Evolutionary conservation across 1,284 basidiomycete species (phyloP).

Genomic region (Ceratobasidium sp.): DNA sequence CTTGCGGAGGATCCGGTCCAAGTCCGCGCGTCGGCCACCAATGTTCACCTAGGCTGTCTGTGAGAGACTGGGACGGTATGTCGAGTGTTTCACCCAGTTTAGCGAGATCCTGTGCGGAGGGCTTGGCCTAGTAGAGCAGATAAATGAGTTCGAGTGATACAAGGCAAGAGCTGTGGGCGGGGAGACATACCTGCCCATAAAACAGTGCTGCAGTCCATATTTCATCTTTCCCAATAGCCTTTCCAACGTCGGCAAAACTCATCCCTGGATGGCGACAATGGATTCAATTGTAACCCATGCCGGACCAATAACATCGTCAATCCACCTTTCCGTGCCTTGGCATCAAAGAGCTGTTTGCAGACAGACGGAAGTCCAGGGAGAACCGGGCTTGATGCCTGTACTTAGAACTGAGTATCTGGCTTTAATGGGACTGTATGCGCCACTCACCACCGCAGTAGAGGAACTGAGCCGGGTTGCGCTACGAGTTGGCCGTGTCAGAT

Average conservation of each 20-base stretch:
- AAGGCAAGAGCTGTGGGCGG: not conserved
- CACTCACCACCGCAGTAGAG: conserved; percentile 35
- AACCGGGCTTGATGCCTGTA: conserved; percentile 34
- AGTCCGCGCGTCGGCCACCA: conserved; percentile 82
- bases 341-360: conserved; percentile 42
- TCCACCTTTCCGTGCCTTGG: conserved; percentile 37
- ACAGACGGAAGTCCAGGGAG: conserved; percentile 33
- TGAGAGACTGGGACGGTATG: conserved; percentile 58
- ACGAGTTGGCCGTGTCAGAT: not conserved
- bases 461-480: conserved; percentile 16
- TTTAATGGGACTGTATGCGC: not conserved
- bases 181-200: conserved; percentile 77
- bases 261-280: conserved; percentile 53
- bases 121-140: conserved; percentile 69
- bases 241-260: conserved; percentile 80
- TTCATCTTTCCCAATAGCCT: conserved; percentile 80
- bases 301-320: too few relatives aligned
- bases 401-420: not conserved
- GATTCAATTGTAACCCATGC: not conserved
- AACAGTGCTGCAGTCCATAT: conserved; percentile 91
- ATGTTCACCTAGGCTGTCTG: conserved; percentile 69
- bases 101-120: conserved; percentile 70
- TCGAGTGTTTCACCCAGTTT: conserved; percentile 69
- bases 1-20: conserved; percentile 76
- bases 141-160: conserved; percentile 1